A percentile compares a stretch with the other conserved stretches of the same genome.
These are phyloP conservation scores for Pochonia chlamydosporia DNA, from an alignment of 2,329 filamentous ascomycete species.

Conservation along the genomic window DNA sequence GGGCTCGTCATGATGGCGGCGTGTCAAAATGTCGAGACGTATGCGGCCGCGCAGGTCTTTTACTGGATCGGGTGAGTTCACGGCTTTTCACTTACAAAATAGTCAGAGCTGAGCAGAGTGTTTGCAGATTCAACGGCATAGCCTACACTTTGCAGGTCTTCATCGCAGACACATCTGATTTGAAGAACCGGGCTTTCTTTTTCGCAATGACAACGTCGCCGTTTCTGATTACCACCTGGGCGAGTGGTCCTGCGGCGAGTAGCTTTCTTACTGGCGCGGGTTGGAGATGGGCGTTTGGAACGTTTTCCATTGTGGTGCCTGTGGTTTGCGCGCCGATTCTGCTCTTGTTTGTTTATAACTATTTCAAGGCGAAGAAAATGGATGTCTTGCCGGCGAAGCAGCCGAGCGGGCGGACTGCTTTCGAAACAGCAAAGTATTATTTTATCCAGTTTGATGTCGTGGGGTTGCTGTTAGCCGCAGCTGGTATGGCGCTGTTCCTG, in stretches of 20 bases:
- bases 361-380: constrained; percentile 16
- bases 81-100: neutral
- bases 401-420: constrained; percentile 28
- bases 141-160: constrained; percentile 24
- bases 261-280: constrained; percentile 16
- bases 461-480: constrained; percentile 43
- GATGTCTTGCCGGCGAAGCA: constrained; percentile 8
- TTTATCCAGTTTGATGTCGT: constrained; percentile 22
- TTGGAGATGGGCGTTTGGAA: constrained; percentile 41
- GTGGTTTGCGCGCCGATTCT: constrained; percentile 25
- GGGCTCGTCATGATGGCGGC: constrained; percentile 52
- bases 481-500: constrained; percentile 45
- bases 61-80: constrained; percentile 44
- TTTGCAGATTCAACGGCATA: constrained; percentile 16
- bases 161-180: constrained; percentile 24
- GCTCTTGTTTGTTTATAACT: constrained; percentile 15
- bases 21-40: constrained; percentile 44
- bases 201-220: constrained; percentile 26
- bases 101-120: neutral
- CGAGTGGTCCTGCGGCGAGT: constrained; percentile 20
- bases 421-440: constrained; percentile 33
- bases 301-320: constrained; percentile 53
- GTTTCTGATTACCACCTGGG: constrained; percentile 30
- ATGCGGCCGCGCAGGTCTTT: constrained; percentile 42
- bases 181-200: constrained; percentile 25